Evolutionary conservation across 2,329 filamentous ascomycete species (phyloP).

Genomic region (Arthrinium puccinioides): DNA sequence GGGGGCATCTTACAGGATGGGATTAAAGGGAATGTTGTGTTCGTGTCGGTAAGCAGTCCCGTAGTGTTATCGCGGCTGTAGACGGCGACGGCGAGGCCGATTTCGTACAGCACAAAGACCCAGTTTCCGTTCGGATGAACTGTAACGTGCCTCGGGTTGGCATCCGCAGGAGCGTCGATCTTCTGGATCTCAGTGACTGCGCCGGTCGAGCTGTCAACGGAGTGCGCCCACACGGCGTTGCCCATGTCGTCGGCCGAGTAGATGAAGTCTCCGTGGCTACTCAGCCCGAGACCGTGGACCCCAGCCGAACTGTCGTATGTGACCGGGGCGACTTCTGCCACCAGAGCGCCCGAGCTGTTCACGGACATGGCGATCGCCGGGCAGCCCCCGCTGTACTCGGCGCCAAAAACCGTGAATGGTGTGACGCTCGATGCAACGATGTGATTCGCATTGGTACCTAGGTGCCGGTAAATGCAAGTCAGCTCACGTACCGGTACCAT

Average conservation of each 20-base stretch:
- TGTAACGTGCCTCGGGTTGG: conserved; percentile 18
- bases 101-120: conserved; percentile 21
- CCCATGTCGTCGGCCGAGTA: conserved; percentile 24
- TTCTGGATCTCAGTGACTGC: conserved; percentile 12
- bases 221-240: conserved; percentile 22
- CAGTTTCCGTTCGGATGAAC: conserved; percentile 19
- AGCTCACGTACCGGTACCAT: too few relatives aligned
- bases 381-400: conserved; percentile 13
- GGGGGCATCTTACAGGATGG: too few relatives aligned
- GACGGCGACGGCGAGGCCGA: conserved; percentile 13
- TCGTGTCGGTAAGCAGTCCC: conserved; percentile 10
- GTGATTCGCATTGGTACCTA: conserved; percentile 11
- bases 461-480: too few relatives aligned
- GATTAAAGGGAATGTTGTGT: conserved; percentile 4
- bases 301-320: conserved; percentile 14
- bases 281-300: conserved; percentile 18
- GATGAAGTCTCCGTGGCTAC: conserved; percentile 15
- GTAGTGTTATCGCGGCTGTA: conserved; percentile 16
- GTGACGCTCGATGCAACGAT: conserved; percentile 6
- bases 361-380: conserved; percentile 13
- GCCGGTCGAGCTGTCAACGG: conserved; percentile 12
- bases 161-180: conserved; percentile 11
- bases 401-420: conserved; percentile 15
- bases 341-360: conserved; percentile 11
- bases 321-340: conserved; percentile 8